phyloP scores from a whole-genome alignment of 768 basidiomycete species.

The Auricularia heimuer region DNA sequence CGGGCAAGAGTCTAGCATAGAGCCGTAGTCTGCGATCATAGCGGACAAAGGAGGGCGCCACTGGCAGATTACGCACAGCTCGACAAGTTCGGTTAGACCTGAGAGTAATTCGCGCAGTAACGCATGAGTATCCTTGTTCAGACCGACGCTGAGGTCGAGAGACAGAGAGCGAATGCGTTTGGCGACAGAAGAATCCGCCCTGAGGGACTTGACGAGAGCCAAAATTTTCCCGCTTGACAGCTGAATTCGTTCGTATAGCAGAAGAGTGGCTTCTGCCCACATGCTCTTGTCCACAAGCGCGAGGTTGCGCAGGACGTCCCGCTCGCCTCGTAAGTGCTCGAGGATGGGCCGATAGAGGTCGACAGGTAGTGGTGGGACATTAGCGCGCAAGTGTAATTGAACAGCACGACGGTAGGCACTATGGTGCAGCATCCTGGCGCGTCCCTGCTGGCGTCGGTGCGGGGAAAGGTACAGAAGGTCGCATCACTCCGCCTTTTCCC shows the following conservation, averaged over 20 bases:
- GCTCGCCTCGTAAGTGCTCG: background rate
- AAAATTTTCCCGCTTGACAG: background rate
- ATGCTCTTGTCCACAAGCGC: background rate
- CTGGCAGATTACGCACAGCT: background rate
- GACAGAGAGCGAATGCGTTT: background rate
- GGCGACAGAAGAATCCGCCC: background rate
- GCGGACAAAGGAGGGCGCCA: background rate
- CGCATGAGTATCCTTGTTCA: background rate
- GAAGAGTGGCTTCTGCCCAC: background rate
- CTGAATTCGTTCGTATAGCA: background rate
- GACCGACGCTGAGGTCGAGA: background rate
- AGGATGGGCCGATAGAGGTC: background rate
- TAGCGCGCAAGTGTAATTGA: no score
- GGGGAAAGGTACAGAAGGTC: no score
- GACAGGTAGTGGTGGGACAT: background rate
- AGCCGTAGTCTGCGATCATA: background rate
- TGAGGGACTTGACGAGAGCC: background rate
- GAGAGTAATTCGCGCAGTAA: background rate
- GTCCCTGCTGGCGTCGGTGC: no score
- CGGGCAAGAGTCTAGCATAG: background rate
- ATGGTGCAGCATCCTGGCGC: no score
- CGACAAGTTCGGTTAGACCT: background rate
- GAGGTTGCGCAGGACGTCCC: background rate
- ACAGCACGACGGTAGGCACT: no score
- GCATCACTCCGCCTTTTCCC: no score